Percentiles rank a stretch among this genome's conserved stretches.
Conservation (phyloP, 805 yeast species). For the Blastobotrys peoriensis region DNA sequence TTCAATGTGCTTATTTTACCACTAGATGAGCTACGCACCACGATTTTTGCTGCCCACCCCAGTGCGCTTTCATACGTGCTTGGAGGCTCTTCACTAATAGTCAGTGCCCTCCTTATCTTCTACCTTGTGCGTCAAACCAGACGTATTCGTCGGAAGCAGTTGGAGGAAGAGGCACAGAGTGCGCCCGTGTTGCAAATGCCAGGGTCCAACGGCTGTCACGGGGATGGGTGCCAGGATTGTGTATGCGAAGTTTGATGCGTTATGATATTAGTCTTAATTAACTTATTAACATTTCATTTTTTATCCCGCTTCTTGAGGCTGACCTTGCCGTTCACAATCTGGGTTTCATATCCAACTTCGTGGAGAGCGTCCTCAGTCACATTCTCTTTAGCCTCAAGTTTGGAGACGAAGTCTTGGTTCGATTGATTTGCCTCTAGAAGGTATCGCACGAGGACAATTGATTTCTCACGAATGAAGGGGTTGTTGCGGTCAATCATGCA, state of each 20-base stretch:
- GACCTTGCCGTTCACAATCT: conserved; percentile 66
- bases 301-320: conserved; percentile 38
- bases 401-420: conserved; percentile 73
- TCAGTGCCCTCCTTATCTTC: conserved; percentile 25
- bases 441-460: conserved; percentile 71
- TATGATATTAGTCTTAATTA: not conserved
- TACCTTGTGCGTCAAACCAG: conserved; percentile 34
- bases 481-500: conserved; percentile 85
- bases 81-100: conserved; percentile 37
- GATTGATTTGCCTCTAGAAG: conserved; percentile 54
- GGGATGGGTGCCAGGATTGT: conserved; percentile 16
- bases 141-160: conserved; percentile 41
- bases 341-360: conserved; percentile 73
- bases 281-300: conserved; percentile 2
- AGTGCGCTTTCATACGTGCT: conserved; percentile 63
- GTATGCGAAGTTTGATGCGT: conserved; percentile 15
- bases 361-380: conserved; percentile 54
- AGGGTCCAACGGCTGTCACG: conserved; percentile 13
- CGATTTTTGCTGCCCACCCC: conserved; percentile 65
- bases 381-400: conserved; percentile 67
- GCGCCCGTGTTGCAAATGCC: conserved; percentile 40
- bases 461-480: conserved; percentile 64
- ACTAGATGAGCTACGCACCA: conserved; percentile 67
- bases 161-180: conserved; percentile 59
- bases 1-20: conserved; percentile 66